A percentile compares a stretch with the other conserved stretches of the same genome.
Conservation (phyloP, 148 eudicot species). For the Fagopyrum tataricum region DNA sequence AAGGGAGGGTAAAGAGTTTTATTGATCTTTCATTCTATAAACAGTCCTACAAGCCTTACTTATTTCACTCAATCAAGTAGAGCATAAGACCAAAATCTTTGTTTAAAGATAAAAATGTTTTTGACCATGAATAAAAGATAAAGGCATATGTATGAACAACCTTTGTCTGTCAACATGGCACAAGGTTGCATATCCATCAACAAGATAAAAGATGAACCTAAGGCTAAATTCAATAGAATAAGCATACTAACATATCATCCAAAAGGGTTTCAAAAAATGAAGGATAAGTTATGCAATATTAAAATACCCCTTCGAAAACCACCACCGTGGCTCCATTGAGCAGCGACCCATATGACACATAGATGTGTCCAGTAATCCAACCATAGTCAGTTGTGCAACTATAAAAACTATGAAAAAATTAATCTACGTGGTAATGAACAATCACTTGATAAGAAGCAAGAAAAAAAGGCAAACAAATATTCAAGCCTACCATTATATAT, state of each 20-base stretch:
- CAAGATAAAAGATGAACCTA: not conserved
- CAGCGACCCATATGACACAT: slow-evolving; percentile 95
- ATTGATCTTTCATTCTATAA: not conserved
- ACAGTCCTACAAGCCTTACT: not conserved
- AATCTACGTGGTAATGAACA: not conserved
- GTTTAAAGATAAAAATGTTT: not conserved
- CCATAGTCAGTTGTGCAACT: slow-evolving; percentile 99
- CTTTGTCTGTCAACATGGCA: not conserved
- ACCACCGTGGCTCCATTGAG: slow-evolving; percentile 89
- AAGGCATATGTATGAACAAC: not conserved
- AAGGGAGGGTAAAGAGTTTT: too few species aligned
- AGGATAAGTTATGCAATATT: not conserved
- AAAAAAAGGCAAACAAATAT: not conserved
- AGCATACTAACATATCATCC: not conserved
- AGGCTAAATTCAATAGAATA: not conserved
- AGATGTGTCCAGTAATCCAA: slow-evolving; percentile 99
- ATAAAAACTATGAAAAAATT: slow-evolving; percentile 1
- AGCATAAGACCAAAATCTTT: not conserved
- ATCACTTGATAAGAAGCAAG: not conserved
- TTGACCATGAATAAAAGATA: not conserved
- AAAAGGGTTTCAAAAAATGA: not conserved
- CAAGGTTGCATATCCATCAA: not conserved
- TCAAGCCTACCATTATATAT: slow-evolving; percentile 69
- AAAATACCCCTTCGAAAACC: slow-evolving; percentile 87
- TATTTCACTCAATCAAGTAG: not conserved